A percentile compares a stretch with the other conserved stretches of the same genome.
These are phyloP conservation scores for Fusarium tuaranense DNA, from an alignment of 2,329 filamentous ascomycete genomes.

Conservation along the genomic window DNA sequence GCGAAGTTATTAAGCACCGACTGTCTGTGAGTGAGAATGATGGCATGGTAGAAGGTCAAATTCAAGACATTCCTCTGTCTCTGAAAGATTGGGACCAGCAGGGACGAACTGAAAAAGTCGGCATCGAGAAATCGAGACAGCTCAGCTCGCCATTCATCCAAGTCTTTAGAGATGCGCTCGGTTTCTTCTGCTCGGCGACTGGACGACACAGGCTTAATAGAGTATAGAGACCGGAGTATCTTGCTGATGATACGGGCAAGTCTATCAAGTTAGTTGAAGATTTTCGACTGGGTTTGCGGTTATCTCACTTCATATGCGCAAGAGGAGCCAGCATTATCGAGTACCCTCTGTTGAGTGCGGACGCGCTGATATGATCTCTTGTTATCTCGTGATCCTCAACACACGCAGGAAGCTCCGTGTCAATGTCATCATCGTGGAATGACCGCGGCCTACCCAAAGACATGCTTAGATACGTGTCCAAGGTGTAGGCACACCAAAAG, in stretches of 20 bases:
- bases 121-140: conserved; percentile 54
- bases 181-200: conserved; percentile 43
- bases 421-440: conserved; percentile 44
- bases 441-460: conserved; percentile 39
- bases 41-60: conserved; percentile 56
- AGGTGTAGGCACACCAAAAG: conserved; percentile 42
- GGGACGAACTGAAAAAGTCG: conserved; percentile 48
- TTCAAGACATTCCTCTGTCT: conserved; percentile 57
- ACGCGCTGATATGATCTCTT: conserved; percentile 29
- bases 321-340: conserved; percentile 51
- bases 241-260: conserved; percentile 51
- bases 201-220: conserved; percentile 49
- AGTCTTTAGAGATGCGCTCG: conserved; percentile 44
- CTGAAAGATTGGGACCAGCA: conserved; percentile 54
- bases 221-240: conserved; percentile 51
- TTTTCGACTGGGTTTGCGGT: accelerated
- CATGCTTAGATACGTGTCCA: conserved; percentile 41
- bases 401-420: conserved; percentile 38
- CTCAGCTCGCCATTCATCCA: conserved; percentile 51
- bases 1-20: conserved; percentile 52
- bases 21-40: conserved; percentile 54
- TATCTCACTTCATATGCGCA: conserved; percentile 50
- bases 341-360: conserved; percentile 12
- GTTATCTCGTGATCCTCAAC: conserved; percentile 39
- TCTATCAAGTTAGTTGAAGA: conserved; percentile 16